Evolutionary conservation across 1,284 basidiomycete species (phyloP), one percentile per base, ranked within the genome.

Genomic region (Puccinia sorghi): DNA sequence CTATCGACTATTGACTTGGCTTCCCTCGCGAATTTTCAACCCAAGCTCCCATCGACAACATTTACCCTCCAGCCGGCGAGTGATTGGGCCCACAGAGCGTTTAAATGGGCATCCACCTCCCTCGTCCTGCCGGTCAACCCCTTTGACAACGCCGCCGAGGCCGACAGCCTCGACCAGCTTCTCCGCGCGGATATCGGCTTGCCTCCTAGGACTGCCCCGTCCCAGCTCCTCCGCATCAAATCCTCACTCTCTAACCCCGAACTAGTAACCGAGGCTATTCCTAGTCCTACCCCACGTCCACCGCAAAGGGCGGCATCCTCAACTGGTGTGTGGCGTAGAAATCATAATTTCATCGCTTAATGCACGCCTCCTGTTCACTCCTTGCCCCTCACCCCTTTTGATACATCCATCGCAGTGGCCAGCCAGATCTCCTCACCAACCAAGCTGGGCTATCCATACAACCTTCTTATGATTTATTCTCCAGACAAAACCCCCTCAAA

Each of bases 131-230:
- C 75, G 43, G 43, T 6, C 27, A 66, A 50, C 66, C 43, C 32
- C 27, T 54, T 63, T 27, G 64, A 56, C 4, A 54, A 70, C 37
- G 41, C 9, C 27, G 54, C n/a, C 22, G 27, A 61, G n/a, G 37
- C 69, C 32, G 75, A 78, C 39, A 25, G 9, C 20, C 66, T 78
- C 12, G 75, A 78, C 39, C 64, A 78, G 69, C 75, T 57, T 43
- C 66, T 78, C 11, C 64, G 75, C 37, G 41, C 75, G 22, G 75
- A 78, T 20, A 57, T 78, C 41, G 75, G 75, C 57, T 54, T 78
- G 41, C 27, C 52, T 25, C 17, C 50, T 37, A 48, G 27, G 32
- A 57, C 66, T 17, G 27, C 48, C 46, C 32, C 66, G 13, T 52
- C 25, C 43, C 41, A 43, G 43, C 56, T 69, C 39, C 15, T 59